A percentile compares a stretch with the other conserved stretches of the same genome.
These are phyloP conservation scores for Aspergillus sp. DNA, from an alignment of 2,329 filamentous ascomycete genomes.

Conservation along the genomic window DNA sequence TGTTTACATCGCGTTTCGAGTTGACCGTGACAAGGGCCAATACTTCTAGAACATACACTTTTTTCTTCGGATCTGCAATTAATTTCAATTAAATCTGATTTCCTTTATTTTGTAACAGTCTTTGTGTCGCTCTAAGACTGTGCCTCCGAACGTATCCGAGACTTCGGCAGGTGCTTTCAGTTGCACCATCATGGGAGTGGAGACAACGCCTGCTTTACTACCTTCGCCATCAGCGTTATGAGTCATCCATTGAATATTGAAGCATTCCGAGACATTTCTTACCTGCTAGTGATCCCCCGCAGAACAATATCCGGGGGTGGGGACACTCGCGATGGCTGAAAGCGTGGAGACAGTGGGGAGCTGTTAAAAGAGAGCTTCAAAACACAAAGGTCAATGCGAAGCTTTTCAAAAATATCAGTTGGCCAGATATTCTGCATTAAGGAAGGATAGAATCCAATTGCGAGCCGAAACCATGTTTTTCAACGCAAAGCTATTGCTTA, in stretches of 20 bases:
- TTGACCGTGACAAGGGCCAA: too few relatives aligned
- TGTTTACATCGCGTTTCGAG: too few relatives aligned
- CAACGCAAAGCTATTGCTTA: background rate
- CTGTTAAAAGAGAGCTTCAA: background rate
- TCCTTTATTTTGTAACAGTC: too few relatives aligned
- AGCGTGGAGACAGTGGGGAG: slow-evolving; percentile 1
- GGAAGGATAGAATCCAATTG: too few relatives aligned
- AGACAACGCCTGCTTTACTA: background rate
- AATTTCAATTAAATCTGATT: too few relatives aligned
- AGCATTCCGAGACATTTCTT: too few relatives aligned
- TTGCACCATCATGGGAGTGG: background rate
- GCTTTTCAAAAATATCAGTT: background rate
- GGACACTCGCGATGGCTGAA: background rate
- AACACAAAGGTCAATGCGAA: background rate
- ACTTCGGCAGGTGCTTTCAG: background rate
- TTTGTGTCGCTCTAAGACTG: too few relatives aligned
- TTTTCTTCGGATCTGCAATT: too few relatives aligned
- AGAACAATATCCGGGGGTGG: background rate
- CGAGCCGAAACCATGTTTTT: too few relatives aligned
- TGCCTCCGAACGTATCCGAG: too few relatives aligned
- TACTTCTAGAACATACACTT: too few relatives aligned
- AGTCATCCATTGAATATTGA: background rate
- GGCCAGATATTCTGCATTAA: too few relatives aligned
- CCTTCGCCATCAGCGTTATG: background rate
- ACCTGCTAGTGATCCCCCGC: background rate